These are phyloP conservation scores for Dictyostelium brefeldianum DNA, from an alignment of 78 protist species.

Conservation along the genomic window DNA sequence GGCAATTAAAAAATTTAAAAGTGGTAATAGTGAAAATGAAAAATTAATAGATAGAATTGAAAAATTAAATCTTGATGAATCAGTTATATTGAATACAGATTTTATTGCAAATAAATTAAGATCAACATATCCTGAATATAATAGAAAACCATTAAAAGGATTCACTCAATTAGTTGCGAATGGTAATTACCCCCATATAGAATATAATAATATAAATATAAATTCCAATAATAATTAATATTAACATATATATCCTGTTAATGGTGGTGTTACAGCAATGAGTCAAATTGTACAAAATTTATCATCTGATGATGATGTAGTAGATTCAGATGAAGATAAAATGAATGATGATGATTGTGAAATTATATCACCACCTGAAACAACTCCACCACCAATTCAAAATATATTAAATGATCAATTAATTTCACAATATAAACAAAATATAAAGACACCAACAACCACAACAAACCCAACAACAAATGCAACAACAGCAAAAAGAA, in stretches of 20 bases:
- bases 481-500: not conserved
- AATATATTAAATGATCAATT: slow-evolving; percentile 36
- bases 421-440: slow-evolving; percentile 32
- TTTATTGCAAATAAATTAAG: not conserved
- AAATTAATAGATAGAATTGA: slow-evolving; percentile 63
- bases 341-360: slow-evolving; percentile 21
- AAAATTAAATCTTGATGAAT: not conserved
- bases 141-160: slow-evolving; percentile 61
- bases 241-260: too few relatives aligned
- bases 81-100: slow-evolving; percentile 29
- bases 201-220: not conserved
- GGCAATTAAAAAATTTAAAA: not conserved
- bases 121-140: slow-evolving; percentile 33
- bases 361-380: slow-evolving; percentile 3
- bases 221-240: not conserved
- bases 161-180: slow-evolving; percentile 34
- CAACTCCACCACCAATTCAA: not conserved
- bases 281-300: slow-evolving; percentile 1
- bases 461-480: slow-evolving; percentile 11
- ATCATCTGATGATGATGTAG: slow-evolving; percentile 3
- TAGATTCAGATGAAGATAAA: slow-evolving; percentile 1
- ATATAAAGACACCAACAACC: not conserved
- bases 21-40: not conserved
- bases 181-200: slow-evolving; percentile 12
- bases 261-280: too few relatives aligned